Conservation (phyloP, 208 protist genomes). For the Leptomonas seymouri region DNA sequence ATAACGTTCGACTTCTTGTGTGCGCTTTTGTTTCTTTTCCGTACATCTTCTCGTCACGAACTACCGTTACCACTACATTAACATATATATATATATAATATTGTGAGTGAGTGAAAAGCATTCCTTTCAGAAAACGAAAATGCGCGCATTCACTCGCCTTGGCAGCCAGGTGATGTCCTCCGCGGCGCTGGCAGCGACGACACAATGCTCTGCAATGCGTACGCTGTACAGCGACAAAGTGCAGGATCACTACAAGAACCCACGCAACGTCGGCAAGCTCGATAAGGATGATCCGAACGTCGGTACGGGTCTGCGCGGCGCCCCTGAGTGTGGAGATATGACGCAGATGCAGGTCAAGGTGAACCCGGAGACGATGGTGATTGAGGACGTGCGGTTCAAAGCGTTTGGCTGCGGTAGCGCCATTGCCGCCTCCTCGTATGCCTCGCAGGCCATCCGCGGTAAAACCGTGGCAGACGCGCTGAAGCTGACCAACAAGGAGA, state of each 20-base stretch:
- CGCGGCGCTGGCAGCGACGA: slow-evolving; percentile 11
- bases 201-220: slow-evolving; percentile 36
- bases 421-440: slow-evolving; percentile 97
- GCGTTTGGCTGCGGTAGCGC: slow-evolving; percentile 99
- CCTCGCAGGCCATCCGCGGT: slow-evolving; percentile 98
- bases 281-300: slow-evolving; percentile 96
- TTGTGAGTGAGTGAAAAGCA: neutral
- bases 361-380: slow-evolving; percentile 89
- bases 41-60: neutral
- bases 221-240: slow-evolving; percentile 96
- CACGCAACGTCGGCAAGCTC: slow-evolving; percentile 98
- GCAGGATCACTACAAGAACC: slow-evolving; percentile 99
- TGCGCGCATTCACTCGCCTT: slow-evolving; percentile 24
- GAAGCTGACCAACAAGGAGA: slow-evolving; percentile 98
- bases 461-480: slow-evolving; percentile 97
- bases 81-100: too few species aligned
- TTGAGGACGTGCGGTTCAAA: slow-evolving; percentile 98
- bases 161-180: slow-evolving; percentile 11
- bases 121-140: neutral
- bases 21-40: slow-evolving; percentile 6
- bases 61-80: too few species aligned
- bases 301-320: slow-evolving; percentile 98
- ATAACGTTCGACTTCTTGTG: too few species aligned
- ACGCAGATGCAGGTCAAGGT: slow-evolving; percentile 98
- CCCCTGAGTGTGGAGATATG: slow-evolving; percentile 99